Conservation (phyloP, 345 rosid species). For the Aegle marmelos region DNA sequence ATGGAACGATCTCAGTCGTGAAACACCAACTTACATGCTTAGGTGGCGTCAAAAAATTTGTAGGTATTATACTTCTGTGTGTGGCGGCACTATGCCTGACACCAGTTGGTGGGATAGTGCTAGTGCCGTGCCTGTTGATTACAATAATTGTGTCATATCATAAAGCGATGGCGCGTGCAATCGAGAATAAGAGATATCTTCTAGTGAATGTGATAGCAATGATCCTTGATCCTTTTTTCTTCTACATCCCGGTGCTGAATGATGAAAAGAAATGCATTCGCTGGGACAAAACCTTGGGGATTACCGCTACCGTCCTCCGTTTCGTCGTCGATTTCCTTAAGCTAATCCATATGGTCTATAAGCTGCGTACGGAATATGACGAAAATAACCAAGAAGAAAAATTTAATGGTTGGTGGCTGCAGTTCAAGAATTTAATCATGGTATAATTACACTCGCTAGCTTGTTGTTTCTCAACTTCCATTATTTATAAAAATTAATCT, state of each 20-base stretch:
- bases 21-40: too few species aligned
- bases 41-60: too few species aligned
- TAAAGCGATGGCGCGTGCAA: too few species aligned
- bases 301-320: constrained; percentile 4
- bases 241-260: not conserved
- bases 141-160: too few species aligned
- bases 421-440: too few species aligned
- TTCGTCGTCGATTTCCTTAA: not conserved
- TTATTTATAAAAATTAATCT: too few species aligned
- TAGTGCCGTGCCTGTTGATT: not conserved
- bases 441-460: too few species aligned
- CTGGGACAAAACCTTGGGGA: constrained; percentile 2
- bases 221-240: constrained; percentile 19
- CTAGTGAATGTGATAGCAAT: not conserved
- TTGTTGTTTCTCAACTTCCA: too few species aligned
- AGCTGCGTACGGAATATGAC: not conserved
- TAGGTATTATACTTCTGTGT: rapidly evolving
- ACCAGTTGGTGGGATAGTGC: too few species aligned
- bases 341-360: not conserved
- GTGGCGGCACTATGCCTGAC: rapidly evolving
- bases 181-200: not conserved
- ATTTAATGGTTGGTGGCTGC: rapidly evolving
- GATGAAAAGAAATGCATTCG: not conserved
- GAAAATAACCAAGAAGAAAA: too few species aligned
- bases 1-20: rapidly evolving